These are phyloP conservation scores for Dichotomopilus funicola DNA, from an alignment of 2,329 filamentous ascomycete genomes.

Conservation along the genomic window DNA sequence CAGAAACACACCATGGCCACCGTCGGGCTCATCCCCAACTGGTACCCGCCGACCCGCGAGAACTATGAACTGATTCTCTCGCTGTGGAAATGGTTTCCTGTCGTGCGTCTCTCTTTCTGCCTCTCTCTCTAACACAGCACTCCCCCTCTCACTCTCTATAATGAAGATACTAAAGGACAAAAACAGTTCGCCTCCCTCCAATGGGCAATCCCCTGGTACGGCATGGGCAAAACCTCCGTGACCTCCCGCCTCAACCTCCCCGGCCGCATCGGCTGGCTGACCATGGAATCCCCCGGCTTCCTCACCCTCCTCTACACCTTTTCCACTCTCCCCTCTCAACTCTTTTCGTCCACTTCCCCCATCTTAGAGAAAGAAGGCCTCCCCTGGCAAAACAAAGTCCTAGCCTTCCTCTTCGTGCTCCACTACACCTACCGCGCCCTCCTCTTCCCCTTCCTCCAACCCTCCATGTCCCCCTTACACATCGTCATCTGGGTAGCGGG, in stretches of 20 bases:
- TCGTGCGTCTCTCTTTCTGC: slow-evolving; percentile 34
- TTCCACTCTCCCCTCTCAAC: slow-evolving; percentile 54
- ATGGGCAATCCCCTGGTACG: slow-evolving; percentile 75
- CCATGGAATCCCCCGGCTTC: slow-evolving; percentile 80
- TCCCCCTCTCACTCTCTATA: slow-evolving; percentile 27
- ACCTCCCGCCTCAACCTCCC: slow-evolving; percentile 74
- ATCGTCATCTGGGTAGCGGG: slow-evolving; percentile 58
- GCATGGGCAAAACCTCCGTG: slow-evolving; percentile 85
- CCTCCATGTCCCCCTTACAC: slow-evolving; percentile 89
- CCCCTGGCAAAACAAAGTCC: slow-evolving; percentile 71
- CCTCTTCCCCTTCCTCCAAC: slow-evolving; percentile 73
- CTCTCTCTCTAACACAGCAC: neutral
- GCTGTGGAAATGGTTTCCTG: slow-evolving; percentile 49
- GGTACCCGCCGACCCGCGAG: slow-evolving; percentile 52
- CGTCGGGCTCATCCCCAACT: slow-evolving; percentile 46
- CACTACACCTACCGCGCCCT: slow-evolving; percentile 91
- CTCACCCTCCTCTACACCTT: slow-evolving; percentile 74
- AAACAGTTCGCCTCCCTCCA: slow-evolving; percentile 63
- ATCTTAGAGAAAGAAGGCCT: slow-evolving; percentile 37
- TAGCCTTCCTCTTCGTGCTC: slow-evolving; percentile 64
- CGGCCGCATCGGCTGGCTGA: slow-evolving; percentile 78
- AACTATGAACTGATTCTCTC: slow-evolving; percentile 49
- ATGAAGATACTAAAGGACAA: neutral
- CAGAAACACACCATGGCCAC: slow-evolving; percentile 8
- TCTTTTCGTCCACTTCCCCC: slow-evolving; percentile 40